Conservation (phyloP, 208 protist genomes). For the Acanthamoeba healyi region DNA sequence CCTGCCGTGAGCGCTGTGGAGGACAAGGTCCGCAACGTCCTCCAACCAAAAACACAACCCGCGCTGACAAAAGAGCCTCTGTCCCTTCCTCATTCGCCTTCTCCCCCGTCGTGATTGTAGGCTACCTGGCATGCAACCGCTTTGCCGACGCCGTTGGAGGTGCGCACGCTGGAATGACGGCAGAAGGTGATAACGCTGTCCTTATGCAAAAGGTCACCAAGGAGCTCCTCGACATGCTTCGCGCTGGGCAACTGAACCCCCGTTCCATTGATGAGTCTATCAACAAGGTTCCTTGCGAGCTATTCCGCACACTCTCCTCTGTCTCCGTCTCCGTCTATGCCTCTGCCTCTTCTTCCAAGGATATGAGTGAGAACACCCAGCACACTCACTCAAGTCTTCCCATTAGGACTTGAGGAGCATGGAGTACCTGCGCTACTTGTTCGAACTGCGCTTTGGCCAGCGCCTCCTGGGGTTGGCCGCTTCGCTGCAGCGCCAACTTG, state of each 20-base stretch:
- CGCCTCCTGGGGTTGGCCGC: conserved; percentile 23
- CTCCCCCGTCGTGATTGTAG: background rate
- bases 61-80: too few species aligned
- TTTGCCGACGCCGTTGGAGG: conserved; percentile 76
- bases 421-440: background rate
- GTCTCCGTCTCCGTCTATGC: too few species aligned
- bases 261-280: background rate
- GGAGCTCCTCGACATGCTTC: conserved; percentile 79
- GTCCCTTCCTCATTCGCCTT: background rate
- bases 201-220: conserved; percentile 87
- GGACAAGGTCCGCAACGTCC: conserved; percentile 48
- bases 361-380: too few species aligned
- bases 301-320: too few species aligned
- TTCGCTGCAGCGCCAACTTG: conserved; percentile 17
- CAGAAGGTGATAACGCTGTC: conserved; percentile 86
- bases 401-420: background rate
- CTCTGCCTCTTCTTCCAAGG: too few species aligned
- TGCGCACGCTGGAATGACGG: conserved; percentile 82
- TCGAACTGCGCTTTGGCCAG: conserved; percentile 53
- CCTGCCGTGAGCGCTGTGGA: conserved; percentile 79
- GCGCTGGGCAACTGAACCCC: conserved; percentile 37
- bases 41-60: too few species aligned
- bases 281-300: too few species aligned
- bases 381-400: too few species aligned
- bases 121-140: conserved; percentile 77